Conservation (phyloP, 306 rosid genomes). For the Quercus agrifolia region DNA sequence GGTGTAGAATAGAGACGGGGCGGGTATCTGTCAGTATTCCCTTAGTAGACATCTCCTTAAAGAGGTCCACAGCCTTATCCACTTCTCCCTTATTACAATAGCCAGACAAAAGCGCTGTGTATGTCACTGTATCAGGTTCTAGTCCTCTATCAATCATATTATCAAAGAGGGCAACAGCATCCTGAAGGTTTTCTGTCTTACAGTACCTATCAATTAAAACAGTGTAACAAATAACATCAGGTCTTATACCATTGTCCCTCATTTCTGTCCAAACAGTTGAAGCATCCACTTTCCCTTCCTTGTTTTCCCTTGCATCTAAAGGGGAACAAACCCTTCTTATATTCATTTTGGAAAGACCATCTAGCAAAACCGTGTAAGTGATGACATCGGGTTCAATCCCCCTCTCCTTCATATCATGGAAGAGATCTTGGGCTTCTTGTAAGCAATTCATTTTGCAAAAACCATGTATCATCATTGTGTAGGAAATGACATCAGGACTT, state of each 20-base stretch:
- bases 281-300: slow-evolving; percentile 10
- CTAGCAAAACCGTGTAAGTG: slow-evolving; percentile 75
- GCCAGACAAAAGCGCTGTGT: slow-evolving; percentile 59
- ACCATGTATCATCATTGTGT: slow-evolving; percentile 72
- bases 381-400: slow-evolving; percentile 69
- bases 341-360: slow-evolving; percentile 39
- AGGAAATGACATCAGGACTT: slow-evolving; percentile 58
- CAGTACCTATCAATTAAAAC: slow-evolving; percentile 61
- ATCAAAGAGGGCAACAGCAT: slow-evolving; percentile 50
- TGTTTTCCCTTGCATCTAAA: slow-evolving; percentile 2
- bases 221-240: slow-evolving; percentile 64
- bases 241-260: slow-evolving; percentile 52
- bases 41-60: slow-evolving; percentile 49
- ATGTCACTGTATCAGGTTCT: slow-evolving; percentile 67
- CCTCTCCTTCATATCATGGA: slow-evolving; percentile 60
- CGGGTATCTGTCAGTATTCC: slow-evolving; percentile 41
- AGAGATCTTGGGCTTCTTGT: slow-evolving; percentile 55
- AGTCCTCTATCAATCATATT: slow-evolving; percentile 58
- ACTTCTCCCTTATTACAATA: slow-evolving; percentile 37
- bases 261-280: slow-evolving; percentile 57
- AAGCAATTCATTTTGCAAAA: slow-evolving; percentile 56
- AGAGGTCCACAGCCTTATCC: slow-evolving; percentile 37
- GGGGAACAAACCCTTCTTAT: slow-evolving; percentile 13
- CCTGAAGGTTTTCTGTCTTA: slow-evolving; percentile 44
- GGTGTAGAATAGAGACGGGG: slow-evolving; percentile 32